Percentiles rank a stretch among this genome's conserved stretches.
Evolutionary conservation across 2,329 filamentous ascomycete species (phyloP).

Genomic region (Aureobasidium subglaciale): DNA sequence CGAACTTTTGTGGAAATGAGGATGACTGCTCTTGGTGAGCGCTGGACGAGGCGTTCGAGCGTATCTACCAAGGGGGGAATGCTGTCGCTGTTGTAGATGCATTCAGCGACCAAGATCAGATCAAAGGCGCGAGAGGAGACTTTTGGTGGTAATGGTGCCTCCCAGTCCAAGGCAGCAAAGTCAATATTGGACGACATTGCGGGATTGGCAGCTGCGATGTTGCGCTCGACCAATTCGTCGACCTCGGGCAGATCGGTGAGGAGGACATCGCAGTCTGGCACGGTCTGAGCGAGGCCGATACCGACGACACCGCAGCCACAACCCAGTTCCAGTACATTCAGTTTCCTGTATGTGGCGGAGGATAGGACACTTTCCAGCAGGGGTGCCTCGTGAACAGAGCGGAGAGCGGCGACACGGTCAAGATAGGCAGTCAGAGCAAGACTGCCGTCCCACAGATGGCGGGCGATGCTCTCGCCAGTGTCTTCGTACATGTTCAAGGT

Average conservation of each 20-base stretch:
- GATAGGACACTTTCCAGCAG: slow-evolving; percentile 32
- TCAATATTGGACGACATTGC: slow-evolving; percentile 36
- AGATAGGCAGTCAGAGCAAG: slow-evolving; percentile 50
- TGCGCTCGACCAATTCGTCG: slow-evolving; percentile 51
- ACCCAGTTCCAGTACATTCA: slow-evolving; percentile 57
- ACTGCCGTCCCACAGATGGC: slow-evolving; percentile 64
- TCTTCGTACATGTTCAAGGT: slow-evolving; percentile 56
- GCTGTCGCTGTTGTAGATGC: slow-evolving; percentile 65
- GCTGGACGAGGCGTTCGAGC: slow-evolving; percentile 41
- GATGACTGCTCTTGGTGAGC: slow-evolving; percentile 45
- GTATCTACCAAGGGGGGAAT: slow-evolving; percentile 56
- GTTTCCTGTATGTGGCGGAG: slow-evolving; percentile 33
- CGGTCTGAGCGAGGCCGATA: slow-evolving; percentile 51
- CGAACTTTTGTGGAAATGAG: slow-evolving; percentile 60
- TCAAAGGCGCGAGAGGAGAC: slow-evolving; percentile 42
- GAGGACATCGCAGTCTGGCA: slow-evolving; percentile 46
- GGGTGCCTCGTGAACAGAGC: slow-evolving; percentile 25
- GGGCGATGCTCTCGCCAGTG: slow-evolving; percentile 64
- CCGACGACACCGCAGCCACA: slow-evolving; percentile 64
- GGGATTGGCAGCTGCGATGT: slow-evolving; percentile 42
- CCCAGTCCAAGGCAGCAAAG: slow-evolving; percentile 58
- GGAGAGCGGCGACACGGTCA: slow-evolving; percentile 35
- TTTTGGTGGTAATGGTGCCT: slow-evolving; percentile 39
- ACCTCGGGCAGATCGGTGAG: slow-evolving; percentile 63
- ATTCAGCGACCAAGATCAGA: slow-evolving; percentile 61